Evolutionary conservation across 169 alveolate species (phyloP).

Genomic region (Cryptosporidium sp.): DNA sequence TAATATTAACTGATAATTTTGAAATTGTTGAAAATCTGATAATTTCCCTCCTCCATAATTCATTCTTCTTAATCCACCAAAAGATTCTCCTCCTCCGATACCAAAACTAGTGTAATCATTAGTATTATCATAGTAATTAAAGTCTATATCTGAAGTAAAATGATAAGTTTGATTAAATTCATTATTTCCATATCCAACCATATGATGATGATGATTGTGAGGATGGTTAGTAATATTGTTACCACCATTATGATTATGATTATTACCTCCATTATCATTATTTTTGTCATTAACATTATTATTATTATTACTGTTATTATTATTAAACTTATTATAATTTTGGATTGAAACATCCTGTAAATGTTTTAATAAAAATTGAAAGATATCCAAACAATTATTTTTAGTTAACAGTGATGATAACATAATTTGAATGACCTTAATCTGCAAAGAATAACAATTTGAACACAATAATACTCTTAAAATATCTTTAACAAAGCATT

Average conservation of each 20-base stretch:
- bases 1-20: slow-evolving; percentile 28
- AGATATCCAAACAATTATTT: slow-evolving; percentile 62
- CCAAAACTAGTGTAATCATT: neutral
- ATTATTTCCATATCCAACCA: neutral
- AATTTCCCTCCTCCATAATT: slow-evolving; percentile 1
- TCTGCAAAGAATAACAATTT: slow-evolving; percentile 28
- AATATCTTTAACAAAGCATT: slow-evolving; percentile 35
- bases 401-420: slow-evolving; percentile 30
- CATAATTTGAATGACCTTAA: slow-evolving; percentile 31
- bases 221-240: neutral
- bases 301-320: neutral
- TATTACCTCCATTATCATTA: neutral
- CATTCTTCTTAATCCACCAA: neutral
- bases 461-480: slow-evolving; percentile 52
- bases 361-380: slow-evolving; percentile 51
- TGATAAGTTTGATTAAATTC: neutral
- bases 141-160: neutral
- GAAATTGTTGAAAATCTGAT: slow-evolving; percentile 57
- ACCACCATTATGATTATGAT: neutral
- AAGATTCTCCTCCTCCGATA: neutral
- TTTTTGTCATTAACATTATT: neutral
- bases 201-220: neutral
- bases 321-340: neutral
- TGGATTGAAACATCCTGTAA: slow-evolving; percentile 13
- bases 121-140: neutral